phyloP scores from a whole-genome alignment of 2,329 filamentous ascomycete species.

The Colletotrichum eremochloae region DNA sequence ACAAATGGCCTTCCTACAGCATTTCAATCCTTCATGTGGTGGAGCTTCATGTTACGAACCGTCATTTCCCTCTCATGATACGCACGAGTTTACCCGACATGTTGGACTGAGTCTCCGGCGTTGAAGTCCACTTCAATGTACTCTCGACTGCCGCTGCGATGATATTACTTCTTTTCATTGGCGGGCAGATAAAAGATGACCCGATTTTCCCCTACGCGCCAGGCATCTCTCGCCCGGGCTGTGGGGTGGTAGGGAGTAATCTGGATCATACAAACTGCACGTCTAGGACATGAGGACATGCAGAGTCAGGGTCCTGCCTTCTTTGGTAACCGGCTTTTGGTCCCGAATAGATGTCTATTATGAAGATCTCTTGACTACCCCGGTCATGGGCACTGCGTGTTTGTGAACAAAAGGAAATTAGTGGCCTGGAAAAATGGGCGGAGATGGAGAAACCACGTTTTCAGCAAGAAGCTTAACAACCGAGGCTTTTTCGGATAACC shows the following conservation, averaged over 20 bases:
- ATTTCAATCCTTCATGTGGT: neutral
- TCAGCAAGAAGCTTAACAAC: slow-evolving; percentile 6
- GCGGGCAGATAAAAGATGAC: neutral
- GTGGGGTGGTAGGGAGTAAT: slow-evolving; percentile 15
- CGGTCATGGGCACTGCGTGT: neutral
- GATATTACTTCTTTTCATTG: neutral
- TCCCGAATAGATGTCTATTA: slow-evolving; percentile 4
- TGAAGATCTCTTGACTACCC: slow-evolving; percentile 30
- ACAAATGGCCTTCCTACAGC: neutral
- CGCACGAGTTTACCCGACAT: neutral
- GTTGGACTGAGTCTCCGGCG: neutral
- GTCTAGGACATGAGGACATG: slow-evolving; percentile 33
- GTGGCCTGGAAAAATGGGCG: neutral
- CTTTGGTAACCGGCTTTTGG: slow-evolving; percentile 13
- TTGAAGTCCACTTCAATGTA: neutral
- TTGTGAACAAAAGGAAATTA: neutral
- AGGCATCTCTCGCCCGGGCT: slow-evolving; percentile 30
- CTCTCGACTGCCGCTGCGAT: neutral
- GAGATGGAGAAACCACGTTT: slow-evolving; percentile 23
- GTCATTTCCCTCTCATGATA: neutral
- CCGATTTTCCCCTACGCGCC: slow-evolving; percentile 23
- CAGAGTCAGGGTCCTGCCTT: slow-evolving; percentile 36
- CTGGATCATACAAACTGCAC: slow-evolving; percentile 2
- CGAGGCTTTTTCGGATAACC: slow-evolving; percentile 11
- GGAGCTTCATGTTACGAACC: neutral